Evolutionary conservation across 176 grass and related monocot genomes (phyloP).

Genomic region (Elaeis guineensis): DNA sequence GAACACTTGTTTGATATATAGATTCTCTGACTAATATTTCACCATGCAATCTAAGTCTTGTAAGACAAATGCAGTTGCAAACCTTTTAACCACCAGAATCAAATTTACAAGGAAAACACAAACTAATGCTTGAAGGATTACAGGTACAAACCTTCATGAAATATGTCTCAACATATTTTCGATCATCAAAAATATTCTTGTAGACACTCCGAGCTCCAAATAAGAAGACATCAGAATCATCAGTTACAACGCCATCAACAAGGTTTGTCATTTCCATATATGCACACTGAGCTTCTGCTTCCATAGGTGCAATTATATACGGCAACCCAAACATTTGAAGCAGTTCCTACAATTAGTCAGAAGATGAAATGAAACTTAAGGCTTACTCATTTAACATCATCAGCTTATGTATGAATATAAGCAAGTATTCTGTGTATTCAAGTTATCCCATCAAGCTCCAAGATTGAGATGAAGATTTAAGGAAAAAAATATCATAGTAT

Average conservation of each 20-base stretch:
- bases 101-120: too few relatives aligned
- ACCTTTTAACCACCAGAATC: too few relatives aligned
- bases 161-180: slow-evolving; percentile 98
- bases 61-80: too few relatives aligned
- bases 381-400: not conserved
- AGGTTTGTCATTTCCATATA: slow-evolving; percentile 94
- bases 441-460: too few relatives aligned
- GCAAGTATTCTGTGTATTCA: too few relatives aligned
- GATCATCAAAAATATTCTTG: slow-evolving; percentile 99
- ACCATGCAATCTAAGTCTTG: too few relatives aligned
- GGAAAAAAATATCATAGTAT: too few relatives aligned
- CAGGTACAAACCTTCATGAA: slow-evolving; percentile 76
- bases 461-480: too few relatives aligned
- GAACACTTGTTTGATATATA: too few relatives aligned
- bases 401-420: too few relatives aligned
- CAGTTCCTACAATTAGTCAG: slow-evolving; percentile 60
- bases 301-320: slow-evolving; percentile 92
- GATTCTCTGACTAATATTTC: too few relatives aligned
- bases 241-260: slow-evolving; percentile 94
- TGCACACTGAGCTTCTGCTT: slow-evolving; percentile 98
- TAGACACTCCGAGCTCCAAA: slow-evolving; percentile 93
- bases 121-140: slow-evolving; percentile 1
- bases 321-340: slow-evolving; percentile 99
- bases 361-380: not conserved
- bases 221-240: slow-evolving; percentile 97